These are phyloP conservation scores for Ogataea methanolica DNA, from an alignment of 805 yeast species.

Conservation along the genomic window DNA sequence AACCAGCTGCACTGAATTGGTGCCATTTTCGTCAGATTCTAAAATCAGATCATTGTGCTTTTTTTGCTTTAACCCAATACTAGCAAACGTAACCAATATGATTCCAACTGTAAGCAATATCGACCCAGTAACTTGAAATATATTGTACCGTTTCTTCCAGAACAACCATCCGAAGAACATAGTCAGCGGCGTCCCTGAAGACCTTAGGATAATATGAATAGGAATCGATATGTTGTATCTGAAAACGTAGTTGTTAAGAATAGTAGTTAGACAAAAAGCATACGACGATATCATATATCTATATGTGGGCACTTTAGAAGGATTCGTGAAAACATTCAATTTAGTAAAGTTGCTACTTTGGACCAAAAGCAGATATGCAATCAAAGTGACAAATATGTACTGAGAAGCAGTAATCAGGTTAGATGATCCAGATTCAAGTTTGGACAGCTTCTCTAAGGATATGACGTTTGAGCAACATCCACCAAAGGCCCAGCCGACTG, in stretches of 20 bases:
- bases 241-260: slow-evolving; percentile 56
- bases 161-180: slow-evolving; percentile 49
- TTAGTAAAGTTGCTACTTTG: slow-evolving; percentile 10
- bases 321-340: slow-evolving; percentile 19
- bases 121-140: slow-evolving; percentile 46
- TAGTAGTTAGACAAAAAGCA: slow-evolving; percentile 46
- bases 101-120: slow-evolving; percentile 52
- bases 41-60: too few relatives aligned
- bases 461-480: slow-evolving; percentile 74
- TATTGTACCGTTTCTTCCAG: slow-evolving; percentile 42
- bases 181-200: slow-evolving; percentile 59
- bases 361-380: slow-evolving; percentile 35
- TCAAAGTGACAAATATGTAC: slow-evolving; percentile 47
- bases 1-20: slow-evolving; percentile 1
- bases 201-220: slow-evolving; percentile 60
- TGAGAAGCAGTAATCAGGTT: slow-evolving; percentile 54
- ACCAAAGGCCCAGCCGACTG: slow-evolving; percentile 44
- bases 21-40: too few relatives aligned
- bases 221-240: slow-evolving; percentile 58
- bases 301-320: slow-evolving; percentile 36
- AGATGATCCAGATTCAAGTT: slow-evolving; percentile 34
- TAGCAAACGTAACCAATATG: slow-evolving; percentile 33
- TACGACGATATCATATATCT: slow-evolving; percentile 44
- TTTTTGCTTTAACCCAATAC: neutral
- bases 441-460: slow-evolving; percentile 52